Evolutionary conservation across 1,139 yeast genomes (phyloP), one percentile per base, ranked within the genome.

Genomic region (Candida mesenterica): DNA sequence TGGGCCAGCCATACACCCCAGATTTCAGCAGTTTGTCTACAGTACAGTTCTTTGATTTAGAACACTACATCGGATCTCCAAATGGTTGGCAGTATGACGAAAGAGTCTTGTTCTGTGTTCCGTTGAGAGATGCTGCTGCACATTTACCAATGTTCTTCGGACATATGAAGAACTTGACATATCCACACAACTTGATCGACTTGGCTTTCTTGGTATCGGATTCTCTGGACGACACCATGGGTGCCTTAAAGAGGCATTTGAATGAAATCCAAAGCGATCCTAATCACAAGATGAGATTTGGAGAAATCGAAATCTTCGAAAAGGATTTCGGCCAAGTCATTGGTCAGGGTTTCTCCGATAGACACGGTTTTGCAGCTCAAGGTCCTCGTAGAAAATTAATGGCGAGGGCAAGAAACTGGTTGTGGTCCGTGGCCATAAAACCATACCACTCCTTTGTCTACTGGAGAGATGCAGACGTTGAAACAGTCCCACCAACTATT

Each of bases 61-160:
- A 49, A 4, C 59, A 74, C 41, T 70, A 61, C 42, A 52, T 44
- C 25, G 79, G 79, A 1, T 48, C 63, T 5, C 56, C 65, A 3
- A 64, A 73, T 44, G 82, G 81, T 4, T 76, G 82, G 81, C 75
- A 71, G 40, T 53, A 63, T 24, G 73, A 74, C 14, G 80, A 76
- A 48, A 49, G 81, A 17, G 78, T 77, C 15, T 51, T 76, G 27
- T 74, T 77, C 46, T 74, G 80, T 46, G 82, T 77, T 4, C 82
- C 82, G 1, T 61, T 77, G 44, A 60, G 82, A 59, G 82, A 77
- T 51, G 82, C 82, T 1, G 75, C 79, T 4, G 69, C 75, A n/a
- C 82, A 76, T 51, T 62, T 77, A 48, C 81, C 82, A 23, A 77
- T 76, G 82, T 76, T 76, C 48, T 77, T 77, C 45, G 65, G 72